Conservation (phyloP, 2,329 filamentous ascomycete genomes). For the Sarocladium oryzae region DNA sequence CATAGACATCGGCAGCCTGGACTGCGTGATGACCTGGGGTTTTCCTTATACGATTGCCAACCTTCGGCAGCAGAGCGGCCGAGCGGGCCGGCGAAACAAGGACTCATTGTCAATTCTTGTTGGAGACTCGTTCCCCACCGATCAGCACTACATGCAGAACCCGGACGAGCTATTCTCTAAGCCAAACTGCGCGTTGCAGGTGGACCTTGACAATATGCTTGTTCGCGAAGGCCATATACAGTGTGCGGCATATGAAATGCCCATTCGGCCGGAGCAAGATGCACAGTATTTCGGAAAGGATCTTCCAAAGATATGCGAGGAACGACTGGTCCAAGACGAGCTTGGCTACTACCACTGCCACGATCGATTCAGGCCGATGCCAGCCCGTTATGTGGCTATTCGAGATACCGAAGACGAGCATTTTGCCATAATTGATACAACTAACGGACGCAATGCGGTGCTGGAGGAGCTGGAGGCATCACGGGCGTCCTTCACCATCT, state of each 20-base stretch:
- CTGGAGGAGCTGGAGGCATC: constrained; percentile 95
- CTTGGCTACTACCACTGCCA: constrained; percentile 87
- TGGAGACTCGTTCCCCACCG: constrained; percentile 81
- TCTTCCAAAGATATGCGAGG: constrained; percentile 62
- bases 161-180: constrained; percentile 90
- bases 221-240: constrained; percentile 91
- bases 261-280: constrained; percentile 74
- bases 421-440: constrained; percentile 88
- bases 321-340: constrained; percentile 67
- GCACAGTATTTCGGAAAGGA: constrained; percentile 70
- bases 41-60: constrained; percentile 97
- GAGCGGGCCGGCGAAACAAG: constrained; percentile 85
- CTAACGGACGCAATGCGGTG: constrained; percentile 73
- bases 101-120: constrained; percentile 88
- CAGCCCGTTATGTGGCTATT: constrained; percentile 78
- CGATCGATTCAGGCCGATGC: constrained; percentile 77
- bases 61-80: constrained; percentile 86
- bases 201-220: constrained; percentile 87
- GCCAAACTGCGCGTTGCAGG: constrained; percentile 80
- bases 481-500: constrained; percentile 90
- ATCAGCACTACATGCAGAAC: constrained; percentile 96
- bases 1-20: constrained; percentile 89
- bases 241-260: constrained; percentile 93
- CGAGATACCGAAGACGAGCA: constrained; percentile 84
- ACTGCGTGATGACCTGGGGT: constrained; percentile 88